Percentiles rank a stretch among this genome's conserved stretches.
phyloP scores from a whole-genome alignment of 805 yeast genomes.

The Yarrowia sp. region DNA sequence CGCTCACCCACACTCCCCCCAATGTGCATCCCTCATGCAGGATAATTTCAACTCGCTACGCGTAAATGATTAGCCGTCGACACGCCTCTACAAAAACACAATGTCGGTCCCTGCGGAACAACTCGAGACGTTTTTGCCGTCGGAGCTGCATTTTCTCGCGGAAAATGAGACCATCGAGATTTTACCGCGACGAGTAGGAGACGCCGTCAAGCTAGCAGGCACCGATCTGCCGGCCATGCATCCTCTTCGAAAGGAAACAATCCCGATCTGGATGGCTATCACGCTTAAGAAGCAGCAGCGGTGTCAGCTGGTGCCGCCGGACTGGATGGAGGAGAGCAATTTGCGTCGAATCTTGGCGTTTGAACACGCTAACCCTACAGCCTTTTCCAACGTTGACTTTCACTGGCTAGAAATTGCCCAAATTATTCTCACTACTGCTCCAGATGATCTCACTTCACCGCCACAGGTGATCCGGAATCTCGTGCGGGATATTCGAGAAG shows the following conservation, averaged over 20 bases:
- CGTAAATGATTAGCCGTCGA: slow-evolving; percentile 12
- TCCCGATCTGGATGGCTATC: slow-evolving; percentile 90
- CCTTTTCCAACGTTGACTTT: slow-evolving; percentile 64
- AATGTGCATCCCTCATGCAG: slow-evolving; percentile 1
- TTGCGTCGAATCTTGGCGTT: slow-evolving; percentile 67
- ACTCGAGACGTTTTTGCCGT: slow-evolving; percentile 67
- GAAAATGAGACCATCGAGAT: slow-evolving; percentile 78
- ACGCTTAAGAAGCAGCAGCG: slow-evolving; percentile 82
- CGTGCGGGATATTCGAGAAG: slow-evolving; percentile 84
- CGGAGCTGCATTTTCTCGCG: slow-evolving; percentile 82
- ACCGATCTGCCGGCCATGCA: slow-evolving; percentile 57
- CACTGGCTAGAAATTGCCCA: slow-evolving; percentile 87
- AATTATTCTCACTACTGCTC: slow-evolving; percentile 68
- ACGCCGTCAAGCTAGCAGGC: slow-evolving; percentile 69
- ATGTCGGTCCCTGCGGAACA: slow-evolving; percentile 71
- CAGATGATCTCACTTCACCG: slow-evolving; percentile 80
- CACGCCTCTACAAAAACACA: background rate
- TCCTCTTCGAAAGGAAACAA: slow-evolving; percentile 70
- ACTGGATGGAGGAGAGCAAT: slow-evolving; percentile 70
- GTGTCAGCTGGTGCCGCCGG: slow-evolving; percentile 85
- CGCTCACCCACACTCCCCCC: background rate
- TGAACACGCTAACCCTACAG: slow-evolving; percentile 63
- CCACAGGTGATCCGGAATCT: slow-evolving; percentile 71
- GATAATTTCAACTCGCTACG: slow-evolving; percentile 12
- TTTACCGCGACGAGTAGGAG: slow-evolving; percentile 78